Conservation (phyloP, 1,284 basidiomycete species). For the Xerocomus amazonicus region DNA sequence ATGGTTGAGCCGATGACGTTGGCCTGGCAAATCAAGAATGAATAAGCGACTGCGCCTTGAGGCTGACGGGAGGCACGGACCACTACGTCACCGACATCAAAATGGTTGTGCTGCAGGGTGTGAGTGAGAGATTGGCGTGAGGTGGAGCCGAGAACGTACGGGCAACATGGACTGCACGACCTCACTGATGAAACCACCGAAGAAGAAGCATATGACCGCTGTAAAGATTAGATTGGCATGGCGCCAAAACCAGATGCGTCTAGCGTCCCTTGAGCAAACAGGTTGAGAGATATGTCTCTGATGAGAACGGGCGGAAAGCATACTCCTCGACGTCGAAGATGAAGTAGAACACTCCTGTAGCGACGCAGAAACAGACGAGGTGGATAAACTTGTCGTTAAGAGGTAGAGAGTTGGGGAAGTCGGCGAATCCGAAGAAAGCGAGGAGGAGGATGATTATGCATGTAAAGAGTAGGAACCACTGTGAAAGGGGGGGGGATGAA, state of each 20-base stretch:
- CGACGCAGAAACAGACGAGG: constrained; percentile 75
- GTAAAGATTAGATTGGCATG: constrained; percentile 70
- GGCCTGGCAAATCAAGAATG: constrained; percentile 46
- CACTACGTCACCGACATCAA: constrained; percentile 74
- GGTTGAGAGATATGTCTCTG: neutral
- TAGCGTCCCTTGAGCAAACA: constrained; percentile 50
- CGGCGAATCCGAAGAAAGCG: constrained; percentile 72
- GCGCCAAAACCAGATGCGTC: constrained; percentile 84
- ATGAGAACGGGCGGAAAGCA: constrained; percentile 25
- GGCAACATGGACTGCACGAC: constrained; percentile 81
- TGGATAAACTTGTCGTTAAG: constrained; percentile 84
- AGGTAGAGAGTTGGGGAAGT: constrained; percentile 60
- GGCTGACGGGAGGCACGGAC: constrained; percentile 40
- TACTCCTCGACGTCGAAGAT: constrained; percentile 86
- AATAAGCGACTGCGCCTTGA: constrained; percentile 8
- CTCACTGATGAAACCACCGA: constrained; percentile 83
- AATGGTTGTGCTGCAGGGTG: constrained; percentile 64
- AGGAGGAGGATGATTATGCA: constrained; percentile 60
- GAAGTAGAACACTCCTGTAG: constrained; percentile 82
- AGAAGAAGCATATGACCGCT: constrained; percentile 64
- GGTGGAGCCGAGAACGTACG: constrained; percentile 36
- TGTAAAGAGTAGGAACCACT: constrained; percentile 78
- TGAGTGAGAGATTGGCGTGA: neutral
- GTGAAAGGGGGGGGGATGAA: constrained; percentile 6
- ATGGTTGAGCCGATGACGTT: constrained; percentile 77